Conservation (phyloP, 2,329 filamentous ascomycete genomes). For the Colletotrichum viniferum region DNA sequence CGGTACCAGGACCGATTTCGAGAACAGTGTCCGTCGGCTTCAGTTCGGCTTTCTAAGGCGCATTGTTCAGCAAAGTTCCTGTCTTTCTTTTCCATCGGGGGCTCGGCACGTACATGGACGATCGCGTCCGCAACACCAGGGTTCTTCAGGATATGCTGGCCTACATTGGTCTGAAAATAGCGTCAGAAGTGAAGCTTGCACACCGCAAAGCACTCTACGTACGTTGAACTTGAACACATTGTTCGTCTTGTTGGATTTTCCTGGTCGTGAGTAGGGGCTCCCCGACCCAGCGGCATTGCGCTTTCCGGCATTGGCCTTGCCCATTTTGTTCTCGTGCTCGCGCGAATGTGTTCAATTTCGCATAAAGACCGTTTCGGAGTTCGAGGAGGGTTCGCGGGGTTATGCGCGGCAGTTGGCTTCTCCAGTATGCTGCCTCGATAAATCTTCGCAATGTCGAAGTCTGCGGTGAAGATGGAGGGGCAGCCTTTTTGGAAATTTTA, state of each 20-base stretch:
- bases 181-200: background rate
- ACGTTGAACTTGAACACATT: slow-evolving; percentile 96
- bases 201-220: slow-evolving; percentile 62
- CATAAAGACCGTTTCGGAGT: background rate
- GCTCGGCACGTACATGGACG: slow-evolving; percentile 34
- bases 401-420: background rate
- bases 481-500: slow-evolving; percentile 23
- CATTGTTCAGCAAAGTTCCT: background rate
- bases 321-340: slow-evolving; percentile 43
- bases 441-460: slow-evolving; percentile 13
- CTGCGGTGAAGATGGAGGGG: slow-evolving; percentile 22
- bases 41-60: slow-evolving; percentile 78
- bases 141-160: slow-evolving; percentile 87
- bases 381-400: background rate
- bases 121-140: slow-evolving; percentile 80
- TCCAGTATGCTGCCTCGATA: background rate
- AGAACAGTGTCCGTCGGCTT: slow-evolving; percentile 91
- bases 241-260: slow-evolving; percentile 49
- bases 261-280: slow-evolving; percentile 17
- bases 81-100: background rate
- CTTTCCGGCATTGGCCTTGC: slow-evolving; percentile 57
- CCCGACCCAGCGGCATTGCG: slow-evolving; percentile 48
- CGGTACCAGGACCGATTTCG: slow-evolving; percentile 89
- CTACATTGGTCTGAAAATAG: slow-evolving; percentile 12
- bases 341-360: background rate